Conservation (phyloP, 257 asterid genomes). For the Pogostemon cablin region DNA sequence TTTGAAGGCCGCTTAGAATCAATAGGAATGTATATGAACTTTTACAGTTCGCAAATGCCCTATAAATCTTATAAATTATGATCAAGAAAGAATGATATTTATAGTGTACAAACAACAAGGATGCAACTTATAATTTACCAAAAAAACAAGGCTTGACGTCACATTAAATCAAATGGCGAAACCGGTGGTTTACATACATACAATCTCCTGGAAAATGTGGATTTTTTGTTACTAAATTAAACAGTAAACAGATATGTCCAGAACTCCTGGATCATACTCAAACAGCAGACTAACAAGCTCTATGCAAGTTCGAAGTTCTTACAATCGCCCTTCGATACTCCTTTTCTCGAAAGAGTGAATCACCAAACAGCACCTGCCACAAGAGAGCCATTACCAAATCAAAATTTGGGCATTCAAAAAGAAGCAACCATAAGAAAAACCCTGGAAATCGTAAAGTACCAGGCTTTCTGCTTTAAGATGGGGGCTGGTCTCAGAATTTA, state of each 20-base stretch:
- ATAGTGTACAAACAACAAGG: background rate
- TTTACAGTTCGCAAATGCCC: background rate
- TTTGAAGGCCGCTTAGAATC: constrained; percentile 5
- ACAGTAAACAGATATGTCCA: background rate
- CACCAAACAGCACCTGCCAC: constrained; percentile 80
- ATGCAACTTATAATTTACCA: background rate
- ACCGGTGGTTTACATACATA: background rate
- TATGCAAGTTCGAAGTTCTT: constrained; percentile 39
- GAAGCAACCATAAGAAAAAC: constrained; percentile 3
- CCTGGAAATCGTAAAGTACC: constrained; percentile 46
- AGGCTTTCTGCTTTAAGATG: constrained; percentile 85
- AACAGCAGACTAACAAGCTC: constrained; percentile 18
- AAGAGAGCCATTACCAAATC: constrained; percentile 25
- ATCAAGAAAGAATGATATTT: background rate
- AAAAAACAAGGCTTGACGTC: background rate
- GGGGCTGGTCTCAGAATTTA: constrained; percentile 70
- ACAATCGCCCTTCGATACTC: constrained; percentile 89
- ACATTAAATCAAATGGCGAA: background rate
- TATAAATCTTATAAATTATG: background rate
- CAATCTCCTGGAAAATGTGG: background rate
- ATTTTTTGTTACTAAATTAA: background rate
- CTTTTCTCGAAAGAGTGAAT: constrained; percentile 69
- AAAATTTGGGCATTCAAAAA: constrained; percentile 27
- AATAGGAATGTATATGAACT: background rate
- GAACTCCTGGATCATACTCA: background rate